A percentile compares a stretch with the other conserved stretches of the same genome.
Conservation (phyloP, 257 asterid genomes). For the Pogostemon cablin region DNA sequence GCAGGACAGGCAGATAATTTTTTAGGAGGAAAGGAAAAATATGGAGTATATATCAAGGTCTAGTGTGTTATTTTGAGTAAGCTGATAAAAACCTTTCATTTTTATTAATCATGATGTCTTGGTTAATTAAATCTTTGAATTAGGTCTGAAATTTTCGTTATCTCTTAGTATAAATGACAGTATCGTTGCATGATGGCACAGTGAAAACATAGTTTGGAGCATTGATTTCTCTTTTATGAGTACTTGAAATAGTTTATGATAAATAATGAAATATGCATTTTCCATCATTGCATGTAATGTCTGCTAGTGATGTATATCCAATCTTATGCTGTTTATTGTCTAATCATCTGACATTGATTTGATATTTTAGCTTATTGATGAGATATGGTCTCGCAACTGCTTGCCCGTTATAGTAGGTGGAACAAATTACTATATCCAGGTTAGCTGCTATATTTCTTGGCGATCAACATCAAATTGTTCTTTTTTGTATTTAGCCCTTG, state of each 20-base stretch:
- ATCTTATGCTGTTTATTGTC: constrained; percentile 32
- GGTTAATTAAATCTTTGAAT: neutral
- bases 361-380: constrained; percentile 64
- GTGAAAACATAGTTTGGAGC: neutral
- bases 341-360: constrained; percentile 33
- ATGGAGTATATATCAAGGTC: neutral
- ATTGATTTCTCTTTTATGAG: neutral
- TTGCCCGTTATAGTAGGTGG: constrained; percentile 98
- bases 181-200: neutral
- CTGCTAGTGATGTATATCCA: neutral
- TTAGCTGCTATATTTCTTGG: constrained; percentile 32
- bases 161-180: neutral
- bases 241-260: neutral
- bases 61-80: constrained; percentile 1
- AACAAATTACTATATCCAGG: constrained; percentile 97
- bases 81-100: neutral
- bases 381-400: constrained; percentile 70
- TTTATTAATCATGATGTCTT: constrained; percentile 9
- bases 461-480: constrained; percentile 5
- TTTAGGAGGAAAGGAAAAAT: neutral
- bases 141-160: neutral
- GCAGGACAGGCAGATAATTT: neutral
- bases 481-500: constrained; percentile 7
- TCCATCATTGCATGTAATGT: neutral
- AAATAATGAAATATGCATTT: constrained; percentile 7